Conservation (phyloP, 805 yeast genomes). For the Cyberlindnera americana region DNA sequence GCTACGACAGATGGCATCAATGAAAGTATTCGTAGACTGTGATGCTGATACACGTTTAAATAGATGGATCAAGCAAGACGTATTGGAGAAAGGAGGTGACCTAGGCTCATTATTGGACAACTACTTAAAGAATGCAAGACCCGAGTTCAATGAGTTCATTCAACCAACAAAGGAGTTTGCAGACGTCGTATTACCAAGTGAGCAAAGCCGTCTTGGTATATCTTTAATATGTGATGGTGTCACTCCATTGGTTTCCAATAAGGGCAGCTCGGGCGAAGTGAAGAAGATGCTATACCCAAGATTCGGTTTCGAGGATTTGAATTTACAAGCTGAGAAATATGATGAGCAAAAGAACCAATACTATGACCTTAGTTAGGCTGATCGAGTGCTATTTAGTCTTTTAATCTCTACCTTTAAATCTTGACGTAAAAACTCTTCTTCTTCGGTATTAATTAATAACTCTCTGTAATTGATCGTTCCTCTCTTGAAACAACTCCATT, state of each 20-base stretch:
- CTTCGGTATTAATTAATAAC: too few relatives aligned
- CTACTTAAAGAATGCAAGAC: slow-evolving; percentile 55
- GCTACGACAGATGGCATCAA: slow-evolving; percentile 51
- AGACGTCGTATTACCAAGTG: slow-evolving; percentile 71
- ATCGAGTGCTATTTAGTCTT: neutral
- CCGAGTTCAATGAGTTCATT: slow-evolving; percentile 65
- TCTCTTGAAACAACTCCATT: slow-evolving; percentile 17
- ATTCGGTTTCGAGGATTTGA: slow-evolving; percentile 23
- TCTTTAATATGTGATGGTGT: slow-evolving; percentile 63
- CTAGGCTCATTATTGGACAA: slow-evolving; percentile 32
- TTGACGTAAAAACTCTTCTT: too few relatives aligned
- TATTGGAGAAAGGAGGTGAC: slow-evolving; percentile 20
- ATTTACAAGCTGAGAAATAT: slow-evolving; percentile 33
- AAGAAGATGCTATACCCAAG: slow-evolving; percentile 14
- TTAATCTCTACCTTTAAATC: too few relatives aligned
- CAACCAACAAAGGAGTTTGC: slow-evolving; percentile 68
- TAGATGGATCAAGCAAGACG: slow-evolving; percentile 56
- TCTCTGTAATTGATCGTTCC: slow-evolving; percentile 20
- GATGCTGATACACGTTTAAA: slow-evolving; percentile 83
- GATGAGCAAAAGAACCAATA: slow-evolving; percentile 40
- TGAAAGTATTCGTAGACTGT: slow-evolving; percentile 74
- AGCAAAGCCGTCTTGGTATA: slow-evolving; percentile 58
- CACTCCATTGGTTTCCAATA: slow-evolving; percentile 19
- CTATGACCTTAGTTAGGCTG: slow-evolving; percentile 32
- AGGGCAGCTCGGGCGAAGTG: neutral